A percentile compares a stretch with the other conserved stretches of the same genome.
These are phyloP conservation scores for Litchi chinensis DNA, from an alignment of 345 rosid genomes.

Conservation along the genomic window DNA sequence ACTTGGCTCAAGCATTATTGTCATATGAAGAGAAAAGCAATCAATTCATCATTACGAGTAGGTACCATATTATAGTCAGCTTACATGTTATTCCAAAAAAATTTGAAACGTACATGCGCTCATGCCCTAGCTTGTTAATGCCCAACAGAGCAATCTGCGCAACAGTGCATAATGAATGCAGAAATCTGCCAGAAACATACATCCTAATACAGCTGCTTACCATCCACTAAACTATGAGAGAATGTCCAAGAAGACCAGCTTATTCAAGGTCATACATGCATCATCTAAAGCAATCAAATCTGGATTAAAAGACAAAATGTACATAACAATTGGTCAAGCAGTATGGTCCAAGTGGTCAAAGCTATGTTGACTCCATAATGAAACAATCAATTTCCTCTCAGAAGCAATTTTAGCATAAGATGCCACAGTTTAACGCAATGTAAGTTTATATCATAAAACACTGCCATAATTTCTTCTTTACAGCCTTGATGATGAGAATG, in stretches of 20 bases:
- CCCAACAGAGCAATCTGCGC: not conserved
- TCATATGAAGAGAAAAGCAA: not conserved
- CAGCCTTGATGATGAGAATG: constrained; percentile 8
- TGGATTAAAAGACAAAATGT: constrained; percentile 7
- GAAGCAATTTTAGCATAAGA: not conserved
- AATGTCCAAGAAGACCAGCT: not conserved
- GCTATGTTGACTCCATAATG: not conserved
- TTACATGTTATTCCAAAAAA: constrained; percentile 1
- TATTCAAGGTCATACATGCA: not conserved
- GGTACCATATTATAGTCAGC: not conserved
- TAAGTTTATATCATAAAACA: not conserved
- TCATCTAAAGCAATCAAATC: constrained; percentile 10
- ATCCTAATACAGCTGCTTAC: not conserved
- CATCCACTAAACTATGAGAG: constrained; percentile 6
- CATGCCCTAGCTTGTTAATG: not conserved
- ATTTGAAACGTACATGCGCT: not conserved
- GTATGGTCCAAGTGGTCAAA: not conserved
- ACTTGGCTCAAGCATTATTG: not conserved
- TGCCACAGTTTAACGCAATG: not conserved
- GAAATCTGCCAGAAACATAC: constrained; percentile 8
- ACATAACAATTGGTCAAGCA: not conserved
- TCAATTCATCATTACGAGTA: not conserved
- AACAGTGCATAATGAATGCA: not conserved
- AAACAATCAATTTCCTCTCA: not conserved
- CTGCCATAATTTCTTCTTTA: constrained; percentile 2